A percentile compares a stretch with the other conserved stretches of the same genome.
Evolutionary conservation across 257 asterid species (phyloP).

Genomic region (Coffea eugenioides): DNA sequence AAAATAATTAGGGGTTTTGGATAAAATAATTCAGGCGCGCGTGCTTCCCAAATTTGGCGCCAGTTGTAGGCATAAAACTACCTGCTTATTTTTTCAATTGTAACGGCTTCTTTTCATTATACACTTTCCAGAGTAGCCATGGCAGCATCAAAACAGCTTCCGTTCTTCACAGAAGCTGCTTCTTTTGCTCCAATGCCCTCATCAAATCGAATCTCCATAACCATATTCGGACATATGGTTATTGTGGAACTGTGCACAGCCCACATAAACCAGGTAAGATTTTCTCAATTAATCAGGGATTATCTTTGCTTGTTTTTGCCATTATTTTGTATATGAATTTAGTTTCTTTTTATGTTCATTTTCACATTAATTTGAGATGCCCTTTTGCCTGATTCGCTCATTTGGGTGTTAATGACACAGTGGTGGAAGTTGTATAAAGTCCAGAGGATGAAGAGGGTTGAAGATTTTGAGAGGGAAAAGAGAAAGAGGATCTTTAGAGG

Average conservation of each 20-base stretch:
- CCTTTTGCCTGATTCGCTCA: background rate
- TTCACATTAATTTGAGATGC: background rate
- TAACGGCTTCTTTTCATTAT: constrained; percentile 16
- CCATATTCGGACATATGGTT: background rate
- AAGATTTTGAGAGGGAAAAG: background rate
- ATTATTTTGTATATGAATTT: constrained; percentile 5
- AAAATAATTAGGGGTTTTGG: no score
- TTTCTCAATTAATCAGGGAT: background rate
- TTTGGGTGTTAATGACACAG: background rate
- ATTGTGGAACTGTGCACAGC: background rate
- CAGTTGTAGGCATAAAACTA: background rate
- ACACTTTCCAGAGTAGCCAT: constrained; percentile 4
- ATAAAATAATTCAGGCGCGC: background rate
- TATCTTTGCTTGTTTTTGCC: background rate
- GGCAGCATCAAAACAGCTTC: constrained; percentile 11
- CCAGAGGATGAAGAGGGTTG: background rate
- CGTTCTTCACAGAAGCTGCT: constrained; percentile 8
- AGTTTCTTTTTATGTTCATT: constrained; percentile 4
- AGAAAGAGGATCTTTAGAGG: background rate
- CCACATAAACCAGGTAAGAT: background rate
- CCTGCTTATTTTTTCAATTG: background rate
- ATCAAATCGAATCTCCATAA: constrained; percentile 2
- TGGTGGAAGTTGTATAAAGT: constrained; percentile 8
- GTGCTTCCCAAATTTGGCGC: constrained; percentile 10
- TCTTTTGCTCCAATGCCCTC: background rate